Evolutionary conservation across 345 rosid genomes (phyloP).

Genomic region (Luvunga scandens): DNA sequence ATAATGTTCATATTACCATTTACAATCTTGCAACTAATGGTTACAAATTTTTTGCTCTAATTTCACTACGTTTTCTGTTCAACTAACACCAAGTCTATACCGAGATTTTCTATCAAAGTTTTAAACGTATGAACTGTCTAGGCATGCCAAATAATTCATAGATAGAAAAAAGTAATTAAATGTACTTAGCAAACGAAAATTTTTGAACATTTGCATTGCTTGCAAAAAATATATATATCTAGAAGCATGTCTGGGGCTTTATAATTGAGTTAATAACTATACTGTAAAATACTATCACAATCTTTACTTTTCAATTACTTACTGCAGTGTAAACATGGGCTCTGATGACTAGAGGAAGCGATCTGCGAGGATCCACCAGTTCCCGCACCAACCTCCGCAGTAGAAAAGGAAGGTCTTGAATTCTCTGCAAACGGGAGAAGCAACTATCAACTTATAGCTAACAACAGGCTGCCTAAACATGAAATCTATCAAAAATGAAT

Average conservation of each 20-base stretch:
- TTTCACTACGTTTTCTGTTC: background rate
- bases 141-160: too few relatives aligned
- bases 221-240: background rate
- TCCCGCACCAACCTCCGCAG: slow-evolving; percentile 72
- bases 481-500: background rate
- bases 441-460: background rate
- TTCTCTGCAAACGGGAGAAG: slow-evolving; percentile 42
- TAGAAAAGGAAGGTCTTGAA: slow-evolving; percentile 94
- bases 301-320: slow-evolving; percentile 28
- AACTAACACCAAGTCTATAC: background rate
- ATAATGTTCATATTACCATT: background rate
- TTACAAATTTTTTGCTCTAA: background rate
- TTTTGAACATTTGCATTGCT: background rate
- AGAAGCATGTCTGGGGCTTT: background rate
- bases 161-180: background rate
- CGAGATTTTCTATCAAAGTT: background rate
- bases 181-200: background rate
- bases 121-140: background rate
- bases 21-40: background rate
- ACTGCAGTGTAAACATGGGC: slow-evolving; percentile 83
- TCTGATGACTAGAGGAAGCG: slow-evolving; percentile 80
- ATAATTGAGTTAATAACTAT: background rate
- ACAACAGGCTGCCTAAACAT: background rate
- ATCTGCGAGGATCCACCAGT: slow-evolving; percentile 75
- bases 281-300: background rate